Evolutionary conservation across 352 stramenopile species (phyloP).

Genomic region (Phytophthora quininea): DNA sequence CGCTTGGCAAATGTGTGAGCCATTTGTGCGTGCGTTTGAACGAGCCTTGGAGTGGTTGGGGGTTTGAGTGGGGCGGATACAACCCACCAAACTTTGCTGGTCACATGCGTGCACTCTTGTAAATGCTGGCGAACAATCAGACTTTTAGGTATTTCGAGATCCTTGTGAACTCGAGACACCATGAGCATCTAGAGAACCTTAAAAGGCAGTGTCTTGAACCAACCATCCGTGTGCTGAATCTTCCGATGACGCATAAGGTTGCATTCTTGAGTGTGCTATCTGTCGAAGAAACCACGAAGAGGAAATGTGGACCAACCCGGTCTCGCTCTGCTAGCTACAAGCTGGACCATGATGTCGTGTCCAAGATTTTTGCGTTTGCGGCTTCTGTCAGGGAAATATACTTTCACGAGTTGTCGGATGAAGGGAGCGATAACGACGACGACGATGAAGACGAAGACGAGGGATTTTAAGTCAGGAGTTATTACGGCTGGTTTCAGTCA

Average conservation of each 20-base stretch:
- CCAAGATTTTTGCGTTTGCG: too few relatives aligned
- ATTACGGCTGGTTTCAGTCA: too few relatives aligned
- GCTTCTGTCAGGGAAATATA: too few relatives aligned
- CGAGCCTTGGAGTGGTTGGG: neutral
- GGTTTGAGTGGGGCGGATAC: neutral
- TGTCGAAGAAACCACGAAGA: too few relatives aligned
- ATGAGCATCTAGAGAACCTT: neutral
- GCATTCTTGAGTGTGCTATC: constrained; percentile 21
- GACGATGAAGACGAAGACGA: too few relatives aligned
- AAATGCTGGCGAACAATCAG: constrained; percentile 9
- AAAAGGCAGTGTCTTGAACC: constrained; percentile 2
- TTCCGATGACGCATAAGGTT: constrained; percentile 1
- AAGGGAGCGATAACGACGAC: too few relatives aligned
- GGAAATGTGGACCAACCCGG: too few relatives aligned
- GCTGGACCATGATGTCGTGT: too few relatives aligned
- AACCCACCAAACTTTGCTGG: neutral
- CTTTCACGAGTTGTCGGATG: too few relatives aligned
- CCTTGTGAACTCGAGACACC: neutral
- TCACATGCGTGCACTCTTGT: neutral
- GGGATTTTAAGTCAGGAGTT: too few relatives aligned
- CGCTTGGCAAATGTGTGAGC: neutral
- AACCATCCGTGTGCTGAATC: neutral
- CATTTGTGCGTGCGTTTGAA: neutral
- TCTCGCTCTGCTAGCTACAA: too few relatives aligned
- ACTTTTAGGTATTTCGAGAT: constrained; percentile 17